Evolutionary conservation across 208 protist species (phyloP), one percentile per base, ranked within the genome.

Genomic region (Acanthamoeba sp.): DNA sequence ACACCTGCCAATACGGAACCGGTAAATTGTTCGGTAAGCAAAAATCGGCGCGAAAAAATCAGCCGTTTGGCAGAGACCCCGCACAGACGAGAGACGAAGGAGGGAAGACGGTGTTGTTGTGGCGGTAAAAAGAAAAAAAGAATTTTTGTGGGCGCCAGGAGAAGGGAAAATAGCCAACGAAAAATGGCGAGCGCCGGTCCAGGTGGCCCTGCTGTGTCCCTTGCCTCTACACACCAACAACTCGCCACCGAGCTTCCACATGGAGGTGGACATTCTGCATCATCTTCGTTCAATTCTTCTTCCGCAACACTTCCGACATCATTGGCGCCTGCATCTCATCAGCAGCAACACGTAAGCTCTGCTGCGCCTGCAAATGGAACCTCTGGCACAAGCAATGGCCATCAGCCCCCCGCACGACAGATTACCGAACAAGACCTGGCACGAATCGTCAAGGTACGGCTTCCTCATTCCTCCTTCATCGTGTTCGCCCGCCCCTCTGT

Each of bases 401-500:
- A 80, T 10, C 69, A 16, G 27, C 69, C n/a, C n/a, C n/a, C n/a
- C n/a, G n/a, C n/a, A n/a, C n/a, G 69, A 80, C 7, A 10, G 18
- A 24, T 80, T 32, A 80, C 69, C 5, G 69, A 80, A 32, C 69
- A 80, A 24, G 69, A 80, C 38, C 24, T 80, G 36, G 38, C 29
- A 6, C 69, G 69, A 42, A 80, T 80, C 24, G 34, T 80, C 36
- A 80, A 80, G 69, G 69, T 80, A 9, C 69, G 36, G 48, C 16
- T 55, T 55, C 16, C 10, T 55, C 48, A 16, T 55, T 55, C 16
- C 16, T 6, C 48, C 16, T 55, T 55, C 10, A 20, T 55, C 16
- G 6, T 55, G 6, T 55, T 20, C 16, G 6, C 16, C 48, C 48
- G 10, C 10, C 48, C 48, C 6, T 55, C 48, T 55, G 16, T 55